Evolutionary conservation across 768 basidiomycete genomes (phyloP), one percentile per base, ranked within the genome.

Genomic region (Rhodocollybia butyracea): DNA sequence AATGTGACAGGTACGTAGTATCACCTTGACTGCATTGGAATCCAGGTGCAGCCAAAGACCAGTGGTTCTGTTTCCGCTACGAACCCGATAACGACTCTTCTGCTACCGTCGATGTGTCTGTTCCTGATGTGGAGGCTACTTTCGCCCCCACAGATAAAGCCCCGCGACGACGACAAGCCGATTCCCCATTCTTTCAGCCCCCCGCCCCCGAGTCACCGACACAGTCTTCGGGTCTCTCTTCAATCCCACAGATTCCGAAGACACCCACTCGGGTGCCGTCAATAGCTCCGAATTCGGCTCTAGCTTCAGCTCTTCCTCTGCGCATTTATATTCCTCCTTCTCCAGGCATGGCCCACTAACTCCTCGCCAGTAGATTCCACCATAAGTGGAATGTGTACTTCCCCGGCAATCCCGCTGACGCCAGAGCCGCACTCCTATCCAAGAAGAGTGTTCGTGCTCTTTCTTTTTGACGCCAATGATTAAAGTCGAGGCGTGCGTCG

Each of bases 1-100:
- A 91, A 62, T 94, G 91, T 60, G 90, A 93, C 61, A 76, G 77
- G 3, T 64, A 84, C 76, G 15, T 94, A 91, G 91, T 92, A 88
- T 64, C 91, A 94, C 68, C 76, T 91, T 30, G 71, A 82, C 41
- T 94, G 91, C 68, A 84, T 93, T 34, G 90, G 89, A 50, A 87
- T 93, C 61, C 71, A 15, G 91, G 89, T 6, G 79, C 70, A 46
- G 88, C 89, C 63, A 88, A 91, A 61, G 89, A 91, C 61, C 83
- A 83, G 1, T 94, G 91, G 90, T 93, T 79, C 67, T 88, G 89
- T 68, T 67, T n/a, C 73, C 50, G 70, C 74, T 56, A 84, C 90
- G 61, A 64, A 80, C 59, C 69, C 29, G 69, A 74, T 42, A 76
- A 74, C 32, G 71, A 73, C 10, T 76, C 76, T 24, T 75, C 73